Evolutionary conservation across 352 stramenopile genomes (phyloP).

Genomic region (Achlya hypogyna): DNA sequence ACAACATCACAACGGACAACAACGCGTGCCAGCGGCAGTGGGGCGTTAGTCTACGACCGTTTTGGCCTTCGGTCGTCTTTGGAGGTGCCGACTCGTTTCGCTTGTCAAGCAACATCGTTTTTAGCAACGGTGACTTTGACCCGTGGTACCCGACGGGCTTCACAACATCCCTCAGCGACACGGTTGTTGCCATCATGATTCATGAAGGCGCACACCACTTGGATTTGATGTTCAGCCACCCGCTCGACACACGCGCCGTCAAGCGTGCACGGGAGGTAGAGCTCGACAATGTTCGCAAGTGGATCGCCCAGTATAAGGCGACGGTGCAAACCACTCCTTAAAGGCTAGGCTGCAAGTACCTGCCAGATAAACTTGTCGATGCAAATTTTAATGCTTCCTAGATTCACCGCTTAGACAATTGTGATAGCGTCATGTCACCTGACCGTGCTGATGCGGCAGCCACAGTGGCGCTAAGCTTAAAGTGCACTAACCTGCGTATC

Average conservation of each 20-base stretch:
- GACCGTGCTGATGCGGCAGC: too few relatives aligned
- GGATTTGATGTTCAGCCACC: slow-evolving; percentile 50
- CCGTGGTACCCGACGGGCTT: slow-evolving; percentile 48
- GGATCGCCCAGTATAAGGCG: slow-evolving; percentile 29
- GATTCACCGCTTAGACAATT: too few relatives aligned
- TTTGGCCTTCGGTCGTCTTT: slow-evolving; percentile 35
- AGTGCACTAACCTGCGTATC: too few relatives aligned
- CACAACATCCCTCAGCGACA: slow-evolving; percentile 27
- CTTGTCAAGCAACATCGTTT: slow-evolving; percentile 51
- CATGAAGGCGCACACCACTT: slow-evolving; percentile 40
- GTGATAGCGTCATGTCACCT: too few relatives aligned
- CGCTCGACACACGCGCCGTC: slow-evolving; percentile 34
- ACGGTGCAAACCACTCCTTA: too few relatives aligned
- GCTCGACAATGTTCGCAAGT: slow-evolving; percentile 34
- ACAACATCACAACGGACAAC: slow-evolving; percentile 27
- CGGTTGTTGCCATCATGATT: slow-evolving; percentile 34
- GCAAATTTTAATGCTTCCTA: too few relatives aligned
- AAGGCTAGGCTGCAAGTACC: too few relatives aligned
- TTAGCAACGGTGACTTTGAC: slow-evolving; percentile 56
- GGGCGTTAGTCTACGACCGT: slow-evolving; percentile 36
- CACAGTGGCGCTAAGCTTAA: too few relatives aligned
- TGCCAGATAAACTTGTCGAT: too few relatives aligned
- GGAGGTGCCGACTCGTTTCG: slow-evolving; percentile 40
- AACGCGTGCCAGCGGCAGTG: slow-evolving; percentile 28
- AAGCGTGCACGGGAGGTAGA: slow-evolving; percentile 32